Evolutionary conservation across 345 rosid species (phyloP), one percentile per base, ranked within the genome.

Genomic region (Salix purpurea): DNA sequence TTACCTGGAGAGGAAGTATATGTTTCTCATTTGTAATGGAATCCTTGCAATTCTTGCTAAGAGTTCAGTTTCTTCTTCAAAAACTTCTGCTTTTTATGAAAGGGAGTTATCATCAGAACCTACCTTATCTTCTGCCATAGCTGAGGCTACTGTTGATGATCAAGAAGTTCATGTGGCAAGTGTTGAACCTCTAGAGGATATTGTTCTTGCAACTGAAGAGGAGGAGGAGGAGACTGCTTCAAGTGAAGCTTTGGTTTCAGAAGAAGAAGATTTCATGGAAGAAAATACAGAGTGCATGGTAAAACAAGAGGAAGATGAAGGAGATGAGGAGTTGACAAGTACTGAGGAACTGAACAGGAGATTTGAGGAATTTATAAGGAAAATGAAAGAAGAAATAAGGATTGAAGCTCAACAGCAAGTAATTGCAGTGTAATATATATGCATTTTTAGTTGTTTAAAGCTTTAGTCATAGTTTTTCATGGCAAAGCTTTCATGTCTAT

Each of bases 381-480:
- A 85, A 84, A 88, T 87, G 94, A 88, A 90, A 44, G 86, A 86
- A 78, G 88, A 87, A 79, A 86, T 90, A 52, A 82, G 90, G 84
- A 88, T 83, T 69, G 89, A 84, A 82, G 87, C 89, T 26, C 85
- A 79, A 66, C 76, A 39, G 46, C 84, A 80, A 70, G 66, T 82
- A 18, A 72, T 84, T 60, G 74, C 90, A 10, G 90, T 84, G 34
- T 86, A 80, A 70, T 34, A 68, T 42, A 4, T 58, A 4, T 13
- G 18, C 18, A 15, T 46, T 46, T 3, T 13, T 1, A 3, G 52
- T 14, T 12, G 52, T 46, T 46, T 52, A 34, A 67, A 67, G 46
- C 70, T 67, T 67, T 67, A 11, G 10, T 36, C 70, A 36, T 7
- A 67, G 9, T 67, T 67, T 37, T 67, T 67, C 23, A 32, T 66